These are phyloP conservation scores for Coniferiporia sulphurascens DNA, from an alignment of 1,284 basidiomycete genomes.

Conservation along the genomic window DNA sequence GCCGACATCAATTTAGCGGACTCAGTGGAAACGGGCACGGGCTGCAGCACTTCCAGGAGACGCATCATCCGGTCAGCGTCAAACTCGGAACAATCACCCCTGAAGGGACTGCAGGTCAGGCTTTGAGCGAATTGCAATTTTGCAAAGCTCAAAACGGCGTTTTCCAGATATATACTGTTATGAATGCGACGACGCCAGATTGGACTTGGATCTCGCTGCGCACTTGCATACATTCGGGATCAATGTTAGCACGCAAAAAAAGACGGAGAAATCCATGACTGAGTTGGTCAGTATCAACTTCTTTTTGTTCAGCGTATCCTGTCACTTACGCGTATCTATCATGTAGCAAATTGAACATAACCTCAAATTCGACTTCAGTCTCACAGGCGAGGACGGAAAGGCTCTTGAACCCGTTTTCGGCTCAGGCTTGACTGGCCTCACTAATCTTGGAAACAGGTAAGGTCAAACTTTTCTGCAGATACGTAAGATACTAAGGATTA, in stretches of 20 bases:
- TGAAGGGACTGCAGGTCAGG: conserved; percentile 81
- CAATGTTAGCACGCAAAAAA: conserved; percentile 76
- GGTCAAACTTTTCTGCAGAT: conserved; percentile 14
- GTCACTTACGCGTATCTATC: background rate
- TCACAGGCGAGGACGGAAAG: conserved; percentile 87
- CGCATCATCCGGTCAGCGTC: conserved; percentile 81
- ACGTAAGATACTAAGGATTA: background rate
- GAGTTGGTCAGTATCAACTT: conserved; percentile 62
- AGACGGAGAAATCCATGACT: conserved; percentile 97
- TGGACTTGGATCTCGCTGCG: conserved; percentile 72
- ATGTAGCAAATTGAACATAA: conserved; percentile 94
- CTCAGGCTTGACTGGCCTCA: conserved; percentile 82
- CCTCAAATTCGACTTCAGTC: conserved; percentile 90
- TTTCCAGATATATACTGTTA: conserved; percentile 92
- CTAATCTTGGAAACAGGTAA: conserved; percentile 91
- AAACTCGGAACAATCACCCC: conserved; percentile 97
- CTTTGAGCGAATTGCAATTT: background rate
- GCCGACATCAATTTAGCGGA: conserved; percentile 84
- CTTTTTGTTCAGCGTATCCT: background rate
- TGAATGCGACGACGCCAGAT: conserved; percentile 80
- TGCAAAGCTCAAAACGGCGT: conserved; percentile 1
- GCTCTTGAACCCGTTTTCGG: conserved; percentile 89
- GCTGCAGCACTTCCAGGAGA: conserved; percentile 73
- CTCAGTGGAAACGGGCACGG: conserved; percentile 89
- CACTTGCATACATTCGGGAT: conserved; percentile 88